Percentiles rank a stretch among this genome's conserved stretches.
These are phyloP conservation scores for Penicillium sp. DNA, from an alignment of 2,329 filamentous ascomycete genomes.

Conservation along the genomic window DNA sequence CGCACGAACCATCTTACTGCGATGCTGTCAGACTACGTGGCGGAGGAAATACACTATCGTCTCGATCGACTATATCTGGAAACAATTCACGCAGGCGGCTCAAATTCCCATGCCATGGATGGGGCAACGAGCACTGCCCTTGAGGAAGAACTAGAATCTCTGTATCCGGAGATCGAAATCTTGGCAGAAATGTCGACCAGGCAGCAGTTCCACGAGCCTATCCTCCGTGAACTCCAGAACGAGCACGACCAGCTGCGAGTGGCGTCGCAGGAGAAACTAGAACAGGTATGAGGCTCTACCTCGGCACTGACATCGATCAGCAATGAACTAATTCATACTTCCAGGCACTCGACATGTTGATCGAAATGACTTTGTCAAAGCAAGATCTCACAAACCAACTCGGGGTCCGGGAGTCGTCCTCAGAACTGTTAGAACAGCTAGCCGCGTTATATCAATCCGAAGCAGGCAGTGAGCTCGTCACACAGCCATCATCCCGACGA, in stretches of 20 bases:
- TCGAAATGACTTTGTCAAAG: constrained; percentile 36
- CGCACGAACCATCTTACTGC: constrained; percentile 30
- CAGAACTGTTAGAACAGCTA: constrained; percentile 35
- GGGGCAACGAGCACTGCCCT: constrained; percentile 27
- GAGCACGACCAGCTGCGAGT: constrained; percentile 32
- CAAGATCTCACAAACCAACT: constrained; percentile 31
- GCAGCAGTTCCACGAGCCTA: constrained; percentile 45
- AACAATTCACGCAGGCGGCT: constrained; percentile 16
- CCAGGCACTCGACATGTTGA: constrained; percentile 36
- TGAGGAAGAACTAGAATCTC: constrained; percentile 40
- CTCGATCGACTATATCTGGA: constrained; percentile 45
- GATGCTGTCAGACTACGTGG: constrained; percentile 33
- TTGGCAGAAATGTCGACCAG: constrained; percentile 45
- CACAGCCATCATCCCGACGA: constrained; percentile 26
- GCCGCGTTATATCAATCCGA: constrained; percentile 35
- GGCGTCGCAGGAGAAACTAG: constrained; percentile 35
- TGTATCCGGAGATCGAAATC: constrained; percentile 43
- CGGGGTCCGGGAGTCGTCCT: constrained; percentile 36
- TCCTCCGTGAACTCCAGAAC: constrained; percentile 37
- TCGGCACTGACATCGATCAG: background rate
- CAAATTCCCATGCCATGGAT: constrained; percentile 3
- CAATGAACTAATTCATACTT: constrained; percentile 14
- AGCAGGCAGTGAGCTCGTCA: constrained; percentile 21
- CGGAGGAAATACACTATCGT: constrained; percentile 41
- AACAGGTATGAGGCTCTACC: constrained; percentile 29